Evolutionary conservation across 495 filamentous ascomycete species (phyloP), one percentile per base, ranked within the genome.

Genomic region (Talaromyces thailandensis): DNA sequence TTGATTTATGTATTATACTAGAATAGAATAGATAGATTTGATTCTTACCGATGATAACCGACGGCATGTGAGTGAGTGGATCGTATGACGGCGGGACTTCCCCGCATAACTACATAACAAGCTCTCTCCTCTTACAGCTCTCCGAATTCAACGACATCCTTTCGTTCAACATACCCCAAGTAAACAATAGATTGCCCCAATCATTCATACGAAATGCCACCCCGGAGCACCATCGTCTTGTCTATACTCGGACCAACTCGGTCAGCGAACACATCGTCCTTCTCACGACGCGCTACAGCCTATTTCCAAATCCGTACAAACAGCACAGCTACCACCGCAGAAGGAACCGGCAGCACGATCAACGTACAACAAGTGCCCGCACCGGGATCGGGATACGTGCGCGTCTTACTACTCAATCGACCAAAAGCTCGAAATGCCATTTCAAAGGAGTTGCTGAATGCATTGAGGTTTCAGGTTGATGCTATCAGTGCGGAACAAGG

Each of bases 401-500:
- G 89, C 50, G 82, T 98, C 64, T 82, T 98, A 58, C 87, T 91
- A 58, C 86, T 98, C 65, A 90, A 96, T 74, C 85, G 90, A 12
- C 94, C 92, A 3, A 69, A 81, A 1, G 88, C 91, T 43, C 88
- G 91, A 64, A 98, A 98, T 69, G 92, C 94, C 55, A 88, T 98
- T 73, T 97, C 93, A 0, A 80, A 79, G 55, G 83, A 85, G 40
- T 79, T 98, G 32, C 80, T 98, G 58, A 71, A 81, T 6, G 82
- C 86, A 12, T 81, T 98, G 24, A 77, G 81, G 25, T 72, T 81
- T n/a, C 82, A 94, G 58, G 81, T 97, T 53, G 75, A 84, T 58
- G 79, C 81, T 35, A 82, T 97, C 28, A 80, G 86, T 56, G 73
- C 79, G 3, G 90, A 95, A 68, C 85, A 83, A 51, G 84, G 84